These are phyloP conservation scores for Filobasidium uniguttulatum DNA, from an alignment of 1,284 basidiomycete genomes.

Conservation along the genomic window DNA sequence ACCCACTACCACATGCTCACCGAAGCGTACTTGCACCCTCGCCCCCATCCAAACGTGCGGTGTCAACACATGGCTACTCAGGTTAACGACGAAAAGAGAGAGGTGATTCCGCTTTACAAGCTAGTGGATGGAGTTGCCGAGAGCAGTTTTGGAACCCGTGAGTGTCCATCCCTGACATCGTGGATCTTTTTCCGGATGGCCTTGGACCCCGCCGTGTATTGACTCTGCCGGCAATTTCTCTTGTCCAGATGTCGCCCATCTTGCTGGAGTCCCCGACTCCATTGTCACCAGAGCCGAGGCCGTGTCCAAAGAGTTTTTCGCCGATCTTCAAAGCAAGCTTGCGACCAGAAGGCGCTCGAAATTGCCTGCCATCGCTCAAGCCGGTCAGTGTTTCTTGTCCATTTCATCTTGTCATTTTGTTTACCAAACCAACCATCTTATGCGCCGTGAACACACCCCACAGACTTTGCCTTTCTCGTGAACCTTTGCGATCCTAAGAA, in stretches of 20 bases:
- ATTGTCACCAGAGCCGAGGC: conserved; percentile 77
- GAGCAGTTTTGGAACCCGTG: conserved; percentile 75
- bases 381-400: conserved; percentile 41
- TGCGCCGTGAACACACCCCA: no score
- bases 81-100: conserved; percentile 75
- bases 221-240: no score
- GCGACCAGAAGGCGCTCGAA: conserved; percentile 49
- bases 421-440: background rate
- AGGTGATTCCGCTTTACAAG: conserved; percentile 84
- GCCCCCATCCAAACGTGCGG: conserved; percentile 67
- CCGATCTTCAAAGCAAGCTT: conserved; percentile 64
- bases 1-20: conserved; percentile 38
- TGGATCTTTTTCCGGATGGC: background rate
- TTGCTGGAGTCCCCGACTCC: conserved; percentile 60
- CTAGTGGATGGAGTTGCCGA: conserved; percentile 75
- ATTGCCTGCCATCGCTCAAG: conserved; percentile 63
- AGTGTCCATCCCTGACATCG: conserved; percentile 10
- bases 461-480: background rate
- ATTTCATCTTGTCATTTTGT: background rate
- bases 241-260: conserved; percentile 56
- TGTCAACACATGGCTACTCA: conserved; percentile 90
- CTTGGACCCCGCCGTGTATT: conserved; percentile 21
- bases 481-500: background rate
- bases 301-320: conserved; percentile 75
- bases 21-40: conserved; percentile 46